A percentile compares a stretch with the other conserved stretches of the same genome.
These are phyloP conservation scores for Arthrobotrys pseudoclavata DNA, from an alignment of 2,329 filamentous ascomycete genomes.

Conservation along the genomic window DNA sequence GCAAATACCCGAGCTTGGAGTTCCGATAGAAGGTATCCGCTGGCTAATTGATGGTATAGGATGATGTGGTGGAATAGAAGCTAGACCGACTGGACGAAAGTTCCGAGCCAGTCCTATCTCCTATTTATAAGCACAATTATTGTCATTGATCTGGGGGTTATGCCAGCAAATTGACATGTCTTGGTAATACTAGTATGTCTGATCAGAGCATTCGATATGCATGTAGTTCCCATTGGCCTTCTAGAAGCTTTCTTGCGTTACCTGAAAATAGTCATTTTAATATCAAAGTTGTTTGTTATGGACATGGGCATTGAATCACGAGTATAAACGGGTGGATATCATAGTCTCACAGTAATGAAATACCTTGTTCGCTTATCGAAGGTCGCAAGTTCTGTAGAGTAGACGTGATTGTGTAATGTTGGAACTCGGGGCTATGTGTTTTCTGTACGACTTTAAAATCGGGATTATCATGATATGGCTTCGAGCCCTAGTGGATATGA, in stretches of 20 bases:
- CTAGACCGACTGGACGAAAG: conserved; percentile 29
- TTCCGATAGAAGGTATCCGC: neutral
- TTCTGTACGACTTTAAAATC: conserved; percentile 15
- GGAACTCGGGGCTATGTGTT: neutral
- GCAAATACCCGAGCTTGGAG: neutral
- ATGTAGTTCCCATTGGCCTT: neutral
- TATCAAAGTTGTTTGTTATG: conserved; percentile 38
- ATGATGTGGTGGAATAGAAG: neutral
- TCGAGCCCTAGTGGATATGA: neutral
- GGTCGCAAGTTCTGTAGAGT: neutral
- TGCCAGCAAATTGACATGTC: conserved; percentile 29
- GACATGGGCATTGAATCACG: neutral
- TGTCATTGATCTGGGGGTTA: neutral
- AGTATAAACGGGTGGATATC: neutral
- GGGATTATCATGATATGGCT: neutral
- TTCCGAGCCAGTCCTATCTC: conserved; percentile 13
- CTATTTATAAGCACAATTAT: conserved; percentile 46
- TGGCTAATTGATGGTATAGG: neutral
- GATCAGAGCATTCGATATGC: neutral
- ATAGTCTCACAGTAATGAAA: neutral
- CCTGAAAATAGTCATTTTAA: conserved; percentile 28
- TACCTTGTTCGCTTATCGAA: conserved; percentile 29
- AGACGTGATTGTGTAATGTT: conserved; percentile 26
- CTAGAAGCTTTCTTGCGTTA: conserved; percentile 5
- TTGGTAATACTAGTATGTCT: conserved; percentile 21